A percentile compares a stretch with the other conserved stretches of the same genome.
Conservation (phyloP, 768 basidiomycete species). For the Hericium alpestre region DNA sequence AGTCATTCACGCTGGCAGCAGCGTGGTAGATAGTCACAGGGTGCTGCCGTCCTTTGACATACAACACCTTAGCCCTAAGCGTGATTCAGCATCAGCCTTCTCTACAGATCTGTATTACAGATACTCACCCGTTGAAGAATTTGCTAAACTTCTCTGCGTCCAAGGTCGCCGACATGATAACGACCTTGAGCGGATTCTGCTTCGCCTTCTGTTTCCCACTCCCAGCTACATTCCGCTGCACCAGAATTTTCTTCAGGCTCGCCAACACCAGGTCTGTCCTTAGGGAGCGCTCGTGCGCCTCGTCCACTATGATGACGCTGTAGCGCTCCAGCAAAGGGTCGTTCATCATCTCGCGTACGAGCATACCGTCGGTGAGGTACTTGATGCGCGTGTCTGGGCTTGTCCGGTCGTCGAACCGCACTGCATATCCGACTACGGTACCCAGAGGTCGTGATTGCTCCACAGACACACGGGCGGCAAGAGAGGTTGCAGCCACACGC, state of each 20-base stretch:
- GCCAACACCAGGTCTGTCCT: slow-evolving; percentile 92
- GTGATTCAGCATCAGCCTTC: neutral
- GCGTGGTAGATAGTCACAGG: slow-evolving; percentile 81
- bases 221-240: slow-evolving; percentile 45
- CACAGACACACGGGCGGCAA: slow-evolving; percentile 81
- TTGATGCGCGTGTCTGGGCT: slow-evolving; percentile 75
- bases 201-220: slow-evolving; percentile 34
- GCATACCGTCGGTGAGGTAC: slow-evolving; percentile 97
- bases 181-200: slow-evolving; percentile 71
- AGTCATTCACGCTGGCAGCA: slow-evolving; percentile 64
- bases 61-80: slow-evolving; percentile 73
- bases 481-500: slow-evolving; percentile 86
- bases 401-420: slow-evolving; percentile 85
- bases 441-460: slow-evolving; percentile 74
- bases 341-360: slow-evolving; percentile 81
- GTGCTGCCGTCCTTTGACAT: slow-evolving; percentile 89
- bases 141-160: slow-evolving; percentile 90
- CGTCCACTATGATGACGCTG: slow-evolving; percentile 85
- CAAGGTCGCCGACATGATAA: slow-evolving; percentile 96
- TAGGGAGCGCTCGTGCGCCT: slow-evolving; percentile 93
- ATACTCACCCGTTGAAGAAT: slow-evolving; percentile 72
- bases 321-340: slow-evolving; percentile 72
- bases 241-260: slow-evolving; percentile 75
- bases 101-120: neutral
- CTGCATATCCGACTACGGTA: slow-evolving; percentile 79